Evolutionary conservation across 371 early-diverging fungal genomes (phyloP), one percentile per base, ranked within the genome.

Genomic region (Rhizopus sp.): DNA sequence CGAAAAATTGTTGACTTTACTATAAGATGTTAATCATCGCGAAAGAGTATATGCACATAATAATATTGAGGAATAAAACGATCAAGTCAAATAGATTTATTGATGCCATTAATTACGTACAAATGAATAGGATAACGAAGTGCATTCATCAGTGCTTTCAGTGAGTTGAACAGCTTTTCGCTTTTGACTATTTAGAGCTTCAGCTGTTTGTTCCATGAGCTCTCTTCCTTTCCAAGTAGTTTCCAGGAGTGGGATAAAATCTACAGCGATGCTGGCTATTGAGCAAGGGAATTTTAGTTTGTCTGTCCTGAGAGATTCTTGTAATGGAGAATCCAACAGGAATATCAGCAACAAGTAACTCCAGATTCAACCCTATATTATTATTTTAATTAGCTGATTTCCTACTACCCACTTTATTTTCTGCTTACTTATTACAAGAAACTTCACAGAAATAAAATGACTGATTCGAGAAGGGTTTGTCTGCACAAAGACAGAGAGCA

Each of bases 401-500:
- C 4, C 50, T 50, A 30, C 35, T 35, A 48, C 29, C 29, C 32
- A 31, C 42, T 41, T 33, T 51, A 58, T 51, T 44, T 58, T 58
- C 51, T 50, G 42, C 49, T 56, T 47, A 50, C 58, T 44, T 35
- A 50, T 41, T 42, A 41, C 41, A 49, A 57, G 50, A 45, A 58
- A 58, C 44, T 52, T 52, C 32, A 42, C 50, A 50, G 59, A 50
- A 47, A 57, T 34, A 31, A 59, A 48, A 16, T 52, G 47, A 52
- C 51, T 59, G 46, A 52, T 51, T 59, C 39, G 53, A 52, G 53
- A 46, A 50, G 42, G 10, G 53, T 31, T 59, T 52, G 50, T 59
- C 47, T 59, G 47, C 47, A 52, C 59, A 46, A 59, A 52, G 47
- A 33, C 59, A 46, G 51, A 59, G 46, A 59, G 47, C 40, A 52